Base-by-base conservation (phyloP, 768 basidiomycete genomes). In the Lactarius quietus region DNA sequence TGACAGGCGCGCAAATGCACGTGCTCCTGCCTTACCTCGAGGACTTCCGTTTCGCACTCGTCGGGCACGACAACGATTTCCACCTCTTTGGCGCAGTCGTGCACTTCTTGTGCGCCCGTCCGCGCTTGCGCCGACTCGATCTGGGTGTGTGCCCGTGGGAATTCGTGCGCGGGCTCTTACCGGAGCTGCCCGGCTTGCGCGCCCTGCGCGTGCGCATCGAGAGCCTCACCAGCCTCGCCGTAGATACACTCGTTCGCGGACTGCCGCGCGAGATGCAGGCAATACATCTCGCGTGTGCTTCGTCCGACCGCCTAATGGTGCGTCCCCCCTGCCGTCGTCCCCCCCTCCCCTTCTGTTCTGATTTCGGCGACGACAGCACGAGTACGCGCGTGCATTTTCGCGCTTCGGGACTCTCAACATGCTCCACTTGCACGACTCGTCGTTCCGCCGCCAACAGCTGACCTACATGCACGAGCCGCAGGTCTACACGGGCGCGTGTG, bases 131-230 rank as follows among this genome's bases (percentile, higher is more conserved):
- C 45, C 75, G 84, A 48, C 76, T 89, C 36, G 87, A 88, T 74
- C 76, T 89, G 38, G 86, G 87, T 2, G 79, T 75, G 63, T 89
- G 87, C 71, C 87, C 87, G 3, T 87, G 84, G 84, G 86, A 87
- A 31, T 75, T 88, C 28, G 82, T 84, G 17, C 74, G 77, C 14
- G 74, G 74, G 14, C 74, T 88, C 33, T 74, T 88, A 6, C 84
- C 84, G 0, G 81, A 81, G 29, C 76, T 88, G 28, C 73, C 70
- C 1, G 78, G 79, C 36, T 73, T 89, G 62, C 77, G 86, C 9
- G 86, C 85, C 12, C 73, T 89, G 7, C 81, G 86, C 36, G 84
- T 86, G 33, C 76, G 81, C 38, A 85, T 88, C 66, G 78, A 80
- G 15, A 82, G 81, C 56, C 71, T 88, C 39, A 80, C 76, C 6